Base-by-base conservation (phyloP, 192 early-diverging fungal genomes). In the Dimargaris cristalligena region DNA sequence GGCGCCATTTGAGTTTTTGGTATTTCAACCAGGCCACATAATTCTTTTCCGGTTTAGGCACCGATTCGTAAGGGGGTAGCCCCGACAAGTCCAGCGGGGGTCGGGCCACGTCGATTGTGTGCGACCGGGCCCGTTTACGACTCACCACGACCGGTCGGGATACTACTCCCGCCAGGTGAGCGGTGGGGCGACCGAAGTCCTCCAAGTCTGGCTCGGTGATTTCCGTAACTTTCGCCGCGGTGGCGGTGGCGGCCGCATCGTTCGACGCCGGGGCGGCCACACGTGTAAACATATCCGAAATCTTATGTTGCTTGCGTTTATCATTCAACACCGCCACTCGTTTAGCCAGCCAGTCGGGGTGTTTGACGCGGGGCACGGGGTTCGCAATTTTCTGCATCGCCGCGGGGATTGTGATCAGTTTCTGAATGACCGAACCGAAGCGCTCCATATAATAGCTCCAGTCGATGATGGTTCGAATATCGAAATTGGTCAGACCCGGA, bases 381-480 rank as follows among this genome's bases (percentile, higher is more conserved):
- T 99, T 99, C 4, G 73, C 31, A 13, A 99, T 83, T 44, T 86
- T 82, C 66, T 99, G 96, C 89, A 94, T 90, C 0, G 92, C 92
- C 9, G 96, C 96, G 0, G 96, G 96, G 64, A 99, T 99, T 1
- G 93, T 96, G 60, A 99, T 94, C 29, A 97, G 71, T 67, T 97
- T 99, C 65, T 93, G 92, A 65, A 99, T 92, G 2, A 93, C 90
- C 30, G 82, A 80, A 38, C 87, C 88, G 57, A 99, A 95, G 32
- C 96, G 83, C 71, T 99, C 94, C 57, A 93, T 56, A 63, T 99
- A 99, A 67, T 99, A 99, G 51, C 84, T 69, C 96, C 96, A 99
- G 70, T 99, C 94, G 16, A 99, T 59, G 33, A 99, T 91, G 23
- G 83, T 78, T 41, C 94, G 78, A 62, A 99, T 92, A 60, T 96